Base-by-base conservation (phyloP, 441 rosid genomes). In the Arabidopsis lyrata region DNA sequence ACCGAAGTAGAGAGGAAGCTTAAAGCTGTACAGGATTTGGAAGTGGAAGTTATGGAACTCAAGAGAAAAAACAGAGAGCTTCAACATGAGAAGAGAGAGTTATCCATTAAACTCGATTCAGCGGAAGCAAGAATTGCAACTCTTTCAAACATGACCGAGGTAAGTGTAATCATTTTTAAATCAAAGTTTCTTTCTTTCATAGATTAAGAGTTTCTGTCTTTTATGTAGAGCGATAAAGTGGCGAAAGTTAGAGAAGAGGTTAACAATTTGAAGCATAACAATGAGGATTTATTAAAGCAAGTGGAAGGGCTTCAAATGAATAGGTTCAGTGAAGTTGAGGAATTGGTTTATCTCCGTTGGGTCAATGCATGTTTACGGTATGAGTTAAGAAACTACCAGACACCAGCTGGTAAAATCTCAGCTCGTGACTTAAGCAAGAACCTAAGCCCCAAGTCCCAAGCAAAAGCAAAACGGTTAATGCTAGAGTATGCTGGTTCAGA, bases 231-330 rank as follows among this genome's bases (percentile, higher is more conserved):
- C 38, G 97, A 92, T 61, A 87, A 85, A 86, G 92, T 86, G 75
- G 96, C 90, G 49, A 83, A 76, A 50, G 94, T 80, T 68, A 87
- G 94, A 74, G 94, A 89, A 64, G 97, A 92, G 65, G 93, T 88
- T 67, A 90, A 80, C 78, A 85, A 79, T 59, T 74, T 92, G 64
- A 89, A 83, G 87, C 97, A 89, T 79, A 78, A 85, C 47, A 90
- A 95, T 71, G 98, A 92, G 63, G 98, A 95, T 78, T 80, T 95
- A 76, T 55, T 80, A 78, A 95, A 92, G 84, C 99, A 95, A 87
- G 98, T 92, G 67, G 98, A 95, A 89, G 98, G 98, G 47, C 97
- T 95, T 78, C 99, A 95, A 77, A 85, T 92, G 95, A 90, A 89
- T 78, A 85, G 97, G 74, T 95, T 95, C 68, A 86, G 98, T 75